Percentiles rank a stretch among this genome's conserved stretches.
Conservation (phyloP, 306 rosid species). For the Glycine tomentella region DNA sequence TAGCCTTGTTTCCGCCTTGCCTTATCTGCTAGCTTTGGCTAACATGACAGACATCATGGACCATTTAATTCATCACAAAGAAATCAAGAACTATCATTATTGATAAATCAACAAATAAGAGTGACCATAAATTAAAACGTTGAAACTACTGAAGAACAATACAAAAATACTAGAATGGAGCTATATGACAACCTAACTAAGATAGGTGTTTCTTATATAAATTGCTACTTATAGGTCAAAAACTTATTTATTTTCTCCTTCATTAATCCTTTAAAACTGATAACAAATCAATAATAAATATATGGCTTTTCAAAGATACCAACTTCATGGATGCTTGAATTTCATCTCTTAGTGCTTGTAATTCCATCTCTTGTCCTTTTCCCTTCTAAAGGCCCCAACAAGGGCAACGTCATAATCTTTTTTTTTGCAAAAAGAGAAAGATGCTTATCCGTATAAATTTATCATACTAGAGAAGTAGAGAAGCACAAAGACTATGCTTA, state of each 20-base stretch:
- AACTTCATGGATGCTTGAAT: slow-evolving; percentile 87
- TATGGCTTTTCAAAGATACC: slow-evolving; percentile 58
- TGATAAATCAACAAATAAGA: slow-evolving; percentile 3
- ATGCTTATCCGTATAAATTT: slow-evolving; percentile 13
- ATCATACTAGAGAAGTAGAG: neutral
- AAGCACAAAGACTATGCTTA: slow-evolving; percentile 27
- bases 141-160: neutral
- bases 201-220: slow-evolving; percentile 6
- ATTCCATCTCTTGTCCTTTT: slow-evolving; percentile 78
- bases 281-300: slow-evolving; percentile 30
- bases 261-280: slow-evolving; percentile 21
- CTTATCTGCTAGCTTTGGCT: slow-evolving; percentile 69
- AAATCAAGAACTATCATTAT: neutral
- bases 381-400: slow-evolving; percentile 94
- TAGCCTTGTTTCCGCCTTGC: slow-evolving; percentile 68
- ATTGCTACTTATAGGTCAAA: neutral
- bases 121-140: neutral
- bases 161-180: slow-evolving; percentile 9
- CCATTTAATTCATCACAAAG: slow-evolving; percentile 41
- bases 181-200: neutral
- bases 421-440: slow-evolving; percentile 56
- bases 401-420: slow-evolving; percentile 91
- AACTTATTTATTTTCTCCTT: neutral
- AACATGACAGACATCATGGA: slow-evolving; percentile 63
- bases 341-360: slow-evolving; percentile 82